Evolutionary conservation across 148 eudicot genomes (phyloP).

Genomic region (Chenopodium berlandieri): DNA sequence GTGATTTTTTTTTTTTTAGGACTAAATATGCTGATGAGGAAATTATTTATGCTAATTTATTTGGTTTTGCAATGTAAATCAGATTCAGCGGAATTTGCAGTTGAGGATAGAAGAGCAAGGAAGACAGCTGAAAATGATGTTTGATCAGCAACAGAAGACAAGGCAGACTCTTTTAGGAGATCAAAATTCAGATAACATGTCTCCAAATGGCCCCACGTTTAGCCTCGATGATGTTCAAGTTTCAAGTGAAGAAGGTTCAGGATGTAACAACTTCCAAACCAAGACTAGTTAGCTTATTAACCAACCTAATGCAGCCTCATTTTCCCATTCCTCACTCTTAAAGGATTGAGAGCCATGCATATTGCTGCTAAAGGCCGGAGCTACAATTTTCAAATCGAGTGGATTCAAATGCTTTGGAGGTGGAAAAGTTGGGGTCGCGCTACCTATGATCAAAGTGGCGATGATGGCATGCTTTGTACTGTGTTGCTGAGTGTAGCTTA

Average conservation of each 20-base stretch:
- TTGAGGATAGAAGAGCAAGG: conserved; percentile 87
- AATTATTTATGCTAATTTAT: no score
- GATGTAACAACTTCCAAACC: conserved; percentile 28
- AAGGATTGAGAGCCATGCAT: conserved; percentile 1
- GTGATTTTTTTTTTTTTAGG: no score
- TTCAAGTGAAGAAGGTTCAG: conserved; percentile 36
- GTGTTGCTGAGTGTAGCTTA: conserved; percentile 1
- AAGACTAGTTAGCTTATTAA: conserved; percentile 30
- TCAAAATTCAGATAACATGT: conserved; percentile 27
- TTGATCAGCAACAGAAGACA: conserved; percentile 60
- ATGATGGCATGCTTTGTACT: conserved; percentile 6
- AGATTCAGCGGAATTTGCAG: conserved; percentile 79
- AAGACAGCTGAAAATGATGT: conserved; percentile 72
- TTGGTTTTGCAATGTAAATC: conserved; percentile 14
- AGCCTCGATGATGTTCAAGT: conserved; percentile 34
- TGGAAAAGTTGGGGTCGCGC: conserved; percentile 2
- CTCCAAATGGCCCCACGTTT: conserved; percentile 32
- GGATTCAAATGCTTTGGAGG: not conserved
- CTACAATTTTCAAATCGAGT: not conserved
- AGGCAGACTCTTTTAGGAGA: conserved; percentile 28
- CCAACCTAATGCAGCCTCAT: not conserved
- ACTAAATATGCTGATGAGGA: not conserved
- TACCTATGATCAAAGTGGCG: conserved; percentile 12
- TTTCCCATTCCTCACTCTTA: not conserved
- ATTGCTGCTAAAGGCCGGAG: not conserved